Percentiles rank a stretch among this genome's conserved stretches.
Evolutionary conservation across 805 yeast genomes (phyloP).

Genomic region (Metschnikowia similis): DNA sequence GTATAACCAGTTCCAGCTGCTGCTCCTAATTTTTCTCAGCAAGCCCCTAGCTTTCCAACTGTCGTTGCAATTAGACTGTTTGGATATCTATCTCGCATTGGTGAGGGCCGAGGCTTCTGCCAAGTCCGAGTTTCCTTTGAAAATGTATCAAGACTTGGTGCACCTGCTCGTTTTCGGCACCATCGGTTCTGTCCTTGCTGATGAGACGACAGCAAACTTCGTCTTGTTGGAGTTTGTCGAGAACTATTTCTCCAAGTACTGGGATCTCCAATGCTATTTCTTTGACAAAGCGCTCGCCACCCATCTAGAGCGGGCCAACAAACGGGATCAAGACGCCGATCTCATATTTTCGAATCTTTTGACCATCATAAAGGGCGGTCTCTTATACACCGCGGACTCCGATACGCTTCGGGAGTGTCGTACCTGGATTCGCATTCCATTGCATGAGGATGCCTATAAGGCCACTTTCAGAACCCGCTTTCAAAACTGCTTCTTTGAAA

Average conservation of each 20-base stretch:
- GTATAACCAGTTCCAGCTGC: slow-evolving; percentile 50
- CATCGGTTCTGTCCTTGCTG: slow-evolving; percentile 38
- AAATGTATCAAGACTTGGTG: slow-evolving; percentile 43
- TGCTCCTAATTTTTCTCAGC: slow-evolving; percentile 40
- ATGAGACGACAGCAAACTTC: slow-evolving; percentile 47
- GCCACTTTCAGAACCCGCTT: slow-evolving; percentile 56
- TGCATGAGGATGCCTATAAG: slow-evolving; percentile 37
- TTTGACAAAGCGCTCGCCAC: slow-evolving; percentile 38
- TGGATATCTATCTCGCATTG: slow-evolving; percentile 55
- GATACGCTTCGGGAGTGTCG: slow-evolving; percentile 29
- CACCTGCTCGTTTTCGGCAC: slow-evolving; percentile 24
- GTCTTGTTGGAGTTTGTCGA: slow-evolving; percentile 53
- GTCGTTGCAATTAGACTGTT: slow-evolving; percentile 47
- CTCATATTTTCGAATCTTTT: slow-evolving; percentile 36
- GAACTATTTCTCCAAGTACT: slow-evolving; percentile 46
- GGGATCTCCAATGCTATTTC: slow-evolving; percentile 78
- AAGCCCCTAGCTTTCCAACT: slow-evolving; percentile 41
- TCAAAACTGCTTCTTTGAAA: slow-evolving; percentile 63
- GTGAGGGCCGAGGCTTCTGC: slow-evolving; percentile 50
- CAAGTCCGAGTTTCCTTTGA: slow-evolving; percentile 59
- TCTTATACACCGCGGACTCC: slow-evolving; percentile 19
- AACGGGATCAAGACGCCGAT: background rate
- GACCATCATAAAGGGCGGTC: slow-evolving; percentile 32
- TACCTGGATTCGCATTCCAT: slow-evolving; percentile 29
- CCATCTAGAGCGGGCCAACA: slow-evolving; percentile 3